These are phyloP conservation scores for Mucor plumbeus DNA, from an alignment of 371 early-diverging fungal genomes.

Conservation along the genomic window DNA sequence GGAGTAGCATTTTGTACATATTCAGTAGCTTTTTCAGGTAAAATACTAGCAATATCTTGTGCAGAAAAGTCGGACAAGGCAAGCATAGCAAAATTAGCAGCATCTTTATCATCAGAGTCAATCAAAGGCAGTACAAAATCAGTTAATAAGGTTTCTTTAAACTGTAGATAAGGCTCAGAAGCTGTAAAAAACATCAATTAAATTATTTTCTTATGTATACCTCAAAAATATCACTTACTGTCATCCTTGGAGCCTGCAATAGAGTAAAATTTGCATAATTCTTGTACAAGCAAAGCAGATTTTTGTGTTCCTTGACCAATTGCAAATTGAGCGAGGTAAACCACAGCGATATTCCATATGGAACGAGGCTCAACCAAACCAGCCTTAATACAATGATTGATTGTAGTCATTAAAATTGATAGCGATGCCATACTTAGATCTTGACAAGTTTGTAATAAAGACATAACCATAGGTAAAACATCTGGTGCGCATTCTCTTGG, in stretches of 20 bases:
- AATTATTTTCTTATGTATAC: background rate
- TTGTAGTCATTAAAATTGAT: conserved; percentile 49
- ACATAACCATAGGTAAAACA: conserved; percentile 57
- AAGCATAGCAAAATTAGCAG: conserved; percentile 40
- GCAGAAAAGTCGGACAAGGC: conserved; percentile 55
- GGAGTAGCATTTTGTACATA: conserved; percentile 37
- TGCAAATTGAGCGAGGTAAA: conserved; percentile 56
- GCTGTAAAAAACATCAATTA: conserved; percentile 27
- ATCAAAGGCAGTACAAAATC: conserved; percentile 50
- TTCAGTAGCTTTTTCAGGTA: conserved; percentile 54
- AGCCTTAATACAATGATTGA: conserved; percentile 52
- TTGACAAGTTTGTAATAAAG: conserved; percentile 53
- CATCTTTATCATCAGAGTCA: conserved; percentile 29
- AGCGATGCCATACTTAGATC: conserved; percentile 55
- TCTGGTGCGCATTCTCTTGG: conserved; percentile 57
- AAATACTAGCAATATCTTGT: conserved; percentile 43
- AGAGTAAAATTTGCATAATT: conserved; percentile 53
- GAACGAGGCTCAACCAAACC: conserved; percentile 61
- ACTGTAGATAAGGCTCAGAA: conserved; percentile 55
- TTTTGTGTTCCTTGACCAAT: conserved; percentile 23
- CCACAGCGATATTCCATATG: conserved; percentile 57
- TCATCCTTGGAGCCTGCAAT: conserved; percentile 58
- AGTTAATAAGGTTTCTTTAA: conserved; percentile 47
- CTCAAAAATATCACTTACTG: conserved; percentile 33
- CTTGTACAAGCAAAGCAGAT: conserved; percentile 25